phyloP scores from a whole-genome alignment of 1,284 basidiomycete genomes.

The Sanguinoderma infundibulare region DNA sequence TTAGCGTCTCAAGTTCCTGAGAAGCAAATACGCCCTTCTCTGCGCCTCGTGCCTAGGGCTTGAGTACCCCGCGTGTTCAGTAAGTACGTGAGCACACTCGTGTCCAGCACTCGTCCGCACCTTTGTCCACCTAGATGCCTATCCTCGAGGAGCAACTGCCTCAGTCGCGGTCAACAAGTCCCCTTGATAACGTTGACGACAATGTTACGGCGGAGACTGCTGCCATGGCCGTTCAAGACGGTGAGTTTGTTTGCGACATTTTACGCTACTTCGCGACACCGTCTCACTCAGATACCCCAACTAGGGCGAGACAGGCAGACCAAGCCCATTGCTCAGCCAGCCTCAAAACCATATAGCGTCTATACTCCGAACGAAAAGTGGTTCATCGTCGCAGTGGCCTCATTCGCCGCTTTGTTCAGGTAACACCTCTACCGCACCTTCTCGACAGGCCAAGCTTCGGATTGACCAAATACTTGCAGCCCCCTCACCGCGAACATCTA shows the following conservation, averaged over 20 bases:
- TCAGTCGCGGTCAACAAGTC: background rate
- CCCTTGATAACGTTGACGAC: background rate
- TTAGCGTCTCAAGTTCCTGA: background rate
- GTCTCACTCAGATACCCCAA: background rate
- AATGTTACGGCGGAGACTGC: background rate
- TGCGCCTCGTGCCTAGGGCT: background rate
- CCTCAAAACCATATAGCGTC: constrained; percentile 50
- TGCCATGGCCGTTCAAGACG: background rate
- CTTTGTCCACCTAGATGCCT: background rate
- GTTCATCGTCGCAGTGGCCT: constrained; percentile 63
- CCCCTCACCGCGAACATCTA: constrained; percentile 80
- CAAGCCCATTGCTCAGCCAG: background rate
- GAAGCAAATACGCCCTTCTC: background rate
- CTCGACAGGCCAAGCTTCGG: background rate
- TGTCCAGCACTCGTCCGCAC: background rate
- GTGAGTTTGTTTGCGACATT: background rate
- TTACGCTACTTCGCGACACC: no score
- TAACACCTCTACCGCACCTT: constrained; percentile 22
- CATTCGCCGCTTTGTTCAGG: constrained; percentile 69
- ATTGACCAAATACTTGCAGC: constrained; percentile 39
- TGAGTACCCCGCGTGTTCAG: no score
- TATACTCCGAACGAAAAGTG: constrained; percentile 66
- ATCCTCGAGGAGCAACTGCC: background rate
- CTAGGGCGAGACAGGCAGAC: background rate
- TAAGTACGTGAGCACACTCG: no score